These are phyloP conservation scores for Cyclotella baltica DNA, from an alignment of 108 stramenopile species.

Conservation along the genomic window DNA sequence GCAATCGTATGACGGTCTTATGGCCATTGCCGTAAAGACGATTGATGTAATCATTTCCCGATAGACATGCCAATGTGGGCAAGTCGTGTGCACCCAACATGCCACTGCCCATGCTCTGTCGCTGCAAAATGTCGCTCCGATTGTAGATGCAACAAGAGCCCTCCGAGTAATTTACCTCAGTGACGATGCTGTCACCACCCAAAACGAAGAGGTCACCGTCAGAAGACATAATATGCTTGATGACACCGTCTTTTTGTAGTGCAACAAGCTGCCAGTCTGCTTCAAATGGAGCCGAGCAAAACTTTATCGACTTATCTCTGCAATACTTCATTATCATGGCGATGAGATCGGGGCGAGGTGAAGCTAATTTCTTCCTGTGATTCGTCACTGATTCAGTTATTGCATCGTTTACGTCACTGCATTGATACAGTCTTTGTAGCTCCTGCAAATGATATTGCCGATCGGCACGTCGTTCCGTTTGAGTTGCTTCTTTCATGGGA, in stretches of 20 bases:
- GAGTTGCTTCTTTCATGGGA: neutral
- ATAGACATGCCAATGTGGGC: neutral
- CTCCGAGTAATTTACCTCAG: neutral
- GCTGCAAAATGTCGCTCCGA: neutral
- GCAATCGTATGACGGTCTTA: neutral
- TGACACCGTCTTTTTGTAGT: neutral
- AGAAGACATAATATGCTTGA: neutral
- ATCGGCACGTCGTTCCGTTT: neutral
- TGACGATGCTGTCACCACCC: neutral
- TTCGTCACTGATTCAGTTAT: neutral
- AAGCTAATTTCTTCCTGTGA: neutral
- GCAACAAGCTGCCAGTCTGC: constrained; percentile 1
- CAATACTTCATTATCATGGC: constrained; percentile 4
- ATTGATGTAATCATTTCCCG: constrained; percentile 1
- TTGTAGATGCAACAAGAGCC: neutral
- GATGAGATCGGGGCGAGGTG: neutral
- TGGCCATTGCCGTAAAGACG: constrained; percentile 1
- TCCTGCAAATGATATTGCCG: neutral
- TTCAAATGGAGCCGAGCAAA: constrained; percentile 10
- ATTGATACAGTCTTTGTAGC: neutral
- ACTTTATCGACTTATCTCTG: neutral
- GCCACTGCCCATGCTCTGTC: neutral
- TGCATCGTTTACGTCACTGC: neutral
- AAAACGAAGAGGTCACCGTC: constrained; percentile 2
- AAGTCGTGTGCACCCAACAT: neutral